A percentile compares a stretch with the other conserved stretches of the same genome.
Conservation (phyloP, 2,329 filamentous ascomycete genomes). For the Simplicillium aogashimaense region DNA sequence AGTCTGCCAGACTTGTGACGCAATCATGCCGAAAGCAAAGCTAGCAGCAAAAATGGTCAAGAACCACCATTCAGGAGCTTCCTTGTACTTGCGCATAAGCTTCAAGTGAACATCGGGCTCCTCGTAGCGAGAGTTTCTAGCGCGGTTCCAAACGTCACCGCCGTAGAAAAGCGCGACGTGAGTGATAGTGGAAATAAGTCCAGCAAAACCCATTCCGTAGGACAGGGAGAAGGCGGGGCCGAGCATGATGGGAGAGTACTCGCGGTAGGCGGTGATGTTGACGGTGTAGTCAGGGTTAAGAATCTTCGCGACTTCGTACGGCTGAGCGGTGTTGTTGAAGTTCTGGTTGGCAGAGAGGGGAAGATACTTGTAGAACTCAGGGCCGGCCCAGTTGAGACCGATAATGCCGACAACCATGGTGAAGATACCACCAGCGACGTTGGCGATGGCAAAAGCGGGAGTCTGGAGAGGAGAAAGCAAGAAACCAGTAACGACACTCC, state of each 20-base stretch:
- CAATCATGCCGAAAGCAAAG: conserved; percentile 33
- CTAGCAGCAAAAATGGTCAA: conserved; percentile 31
- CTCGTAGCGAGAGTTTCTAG: conserved; percentile 22
- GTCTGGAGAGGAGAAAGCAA: conserved; percentile 47
- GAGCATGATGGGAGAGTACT: conserved; percentile 45
- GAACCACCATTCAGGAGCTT: conserved; percentile 51
- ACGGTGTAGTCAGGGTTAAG: conserved; percentile 41
- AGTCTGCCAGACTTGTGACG: conserved; percentile 23
- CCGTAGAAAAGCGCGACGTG: conserved; percentile 44
- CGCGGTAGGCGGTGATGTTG: conserved; percentile 43
- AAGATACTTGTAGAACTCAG: conserved; percentile 43
- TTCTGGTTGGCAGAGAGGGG: conserved; percentile 42
- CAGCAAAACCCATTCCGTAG: conserved; percentile 49
- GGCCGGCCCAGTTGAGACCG: conserved; percentile 39
- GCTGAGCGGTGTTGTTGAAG: conserved; percentile 48
- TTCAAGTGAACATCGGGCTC: conserved; percentile 40
- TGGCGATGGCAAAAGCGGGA: conserved; percentile 50
- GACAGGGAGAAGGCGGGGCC: conserved; percentile 43
- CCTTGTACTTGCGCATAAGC: conserved; percentile 46
- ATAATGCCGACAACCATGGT: conserved; percentile 41
- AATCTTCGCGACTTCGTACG: conserved; percentile 47
- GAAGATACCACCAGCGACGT: conserved; percentile 43
- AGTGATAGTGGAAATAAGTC: conserved; percentile 40
- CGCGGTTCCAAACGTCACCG: conserved; percentile 29
- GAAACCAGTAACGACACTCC: conserved; percentile 50